phyloP scores from a whole-genome alignment of 1,284 basidiomycete species.

The Austropuccinia psidii region DNA sequence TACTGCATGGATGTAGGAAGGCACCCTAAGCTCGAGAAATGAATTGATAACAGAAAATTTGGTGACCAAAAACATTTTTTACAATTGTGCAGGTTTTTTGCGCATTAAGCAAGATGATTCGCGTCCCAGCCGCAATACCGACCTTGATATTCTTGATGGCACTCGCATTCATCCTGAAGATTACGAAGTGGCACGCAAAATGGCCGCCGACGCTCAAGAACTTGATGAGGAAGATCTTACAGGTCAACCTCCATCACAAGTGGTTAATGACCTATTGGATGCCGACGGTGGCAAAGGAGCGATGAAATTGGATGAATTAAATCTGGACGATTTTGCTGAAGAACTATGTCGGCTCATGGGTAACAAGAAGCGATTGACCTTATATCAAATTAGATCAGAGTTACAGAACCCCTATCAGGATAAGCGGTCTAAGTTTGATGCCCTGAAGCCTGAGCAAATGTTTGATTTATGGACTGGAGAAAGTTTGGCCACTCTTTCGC shows the following conservation, averaged over 20 bases:
- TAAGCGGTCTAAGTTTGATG: conserved; percentile 60
- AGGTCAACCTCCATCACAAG: conserved; percentile 67
- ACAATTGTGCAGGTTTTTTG: conserved; percentile 84
- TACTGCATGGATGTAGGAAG: conserved; percentile 56
- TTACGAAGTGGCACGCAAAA: conserved; percentile 94
- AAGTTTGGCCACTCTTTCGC: conserved; percentile 66
- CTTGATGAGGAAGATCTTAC: conserved; percentile 82
- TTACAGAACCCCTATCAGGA: conserved; percentile 80
- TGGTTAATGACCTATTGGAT: conserved; percentile 74
- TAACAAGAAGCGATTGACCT: conserved; percentile 69
- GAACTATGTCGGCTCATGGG: conserved; percentile 59
- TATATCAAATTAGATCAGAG: conserved; percentile 82
- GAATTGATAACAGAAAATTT: conserved; percentile 73
- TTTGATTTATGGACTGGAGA: conserved; percentile 95
- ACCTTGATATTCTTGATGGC: conserved; percentile 81
- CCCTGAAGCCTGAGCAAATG: conserved; percentile 69
- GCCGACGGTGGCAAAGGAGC: conserved; percentile 61
- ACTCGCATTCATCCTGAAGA: conserved; percentile 97
- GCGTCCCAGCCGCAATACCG: conserved; percentile 57
- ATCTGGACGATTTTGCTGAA: conserved; percentile 91
- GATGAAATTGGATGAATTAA: conserved; percentile 79
- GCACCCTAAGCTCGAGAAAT: conserved; percentile 71
- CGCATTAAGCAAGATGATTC: conserved; percentile 68
- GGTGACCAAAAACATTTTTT: conserved; percentile 68
- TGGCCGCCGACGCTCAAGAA: conserved; percentile 95